Evolutionary conservation across 768 basidiomycete genomes (phyloP).

Genomic region (Tylopilus balloui): DNA sequence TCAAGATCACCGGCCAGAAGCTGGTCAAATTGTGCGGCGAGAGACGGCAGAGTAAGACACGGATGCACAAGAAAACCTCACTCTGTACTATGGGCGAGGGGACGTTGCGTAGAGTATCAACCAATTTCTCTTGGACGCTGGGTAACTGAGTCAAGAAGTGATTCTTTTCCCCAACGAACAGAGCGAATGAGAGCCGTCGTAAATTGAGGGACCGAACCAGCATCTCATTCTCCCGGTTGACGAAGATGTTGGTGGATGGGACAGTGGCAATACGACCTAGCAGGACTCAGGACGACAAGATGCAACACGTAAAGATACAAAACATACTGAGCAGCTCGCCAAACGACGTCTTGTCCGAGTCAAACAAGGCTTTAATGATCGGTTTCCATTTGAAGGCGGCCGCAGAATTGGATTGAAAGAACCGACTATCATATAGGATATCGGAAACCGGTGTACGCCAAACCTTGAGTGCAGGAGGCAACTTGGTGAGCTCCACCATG

Average conservation of each 20-base stretch:
- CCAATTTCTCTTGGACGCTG: constrained; percentile 93
- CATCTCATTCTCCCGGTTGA: constrained; percentile 93
- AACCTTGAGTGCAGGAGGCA: constrained; percentile 73
- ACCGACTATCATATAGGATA: constrained; percentile 75
- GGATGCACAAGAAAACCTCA: constrained; percentile 91
- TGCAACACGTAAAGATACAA: constrained; percentile 23
- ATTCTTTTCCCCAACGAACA: constrained; percentile 89
- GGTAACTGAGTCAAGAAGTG: constrained; percentile 87
- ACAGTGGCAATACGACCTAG: constrained; percentile 74
- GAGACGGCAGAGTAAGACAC: constrained; percentile 86
- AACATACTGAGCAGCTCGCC: constrained; percentile 74
- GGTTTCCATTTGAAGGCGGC: constrained; percentile 66
- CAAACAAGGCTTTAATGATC: constrained; percentile 75
- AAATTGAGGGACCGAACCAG: constrained; percentile 79
- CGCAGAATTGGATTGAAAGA: constrained; percentile 71
- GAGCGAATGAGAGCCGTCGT: constrained; percentile 77
- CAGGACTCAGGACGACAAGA: constrained; percentile 21
- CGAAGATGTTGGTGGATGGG: constrained; percentile 94
- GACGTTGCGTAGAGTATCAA: constrained; percentile 81
- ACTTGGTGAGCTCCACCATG: constrained; percentile 70
- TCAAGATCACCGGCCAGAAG: constrained; percentile 94
- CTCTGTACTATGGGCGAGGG: constrained; percentile 82
- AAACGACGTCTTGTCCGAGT: constrained; percentile 82
- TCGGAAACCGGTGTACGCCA: constrained; percentile 83
- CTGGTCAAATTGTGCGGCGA: constrained; percentile 89